Conservation (phyloP, 768 basidiomycete species). For the Boletus rubescentipes region DNA sequence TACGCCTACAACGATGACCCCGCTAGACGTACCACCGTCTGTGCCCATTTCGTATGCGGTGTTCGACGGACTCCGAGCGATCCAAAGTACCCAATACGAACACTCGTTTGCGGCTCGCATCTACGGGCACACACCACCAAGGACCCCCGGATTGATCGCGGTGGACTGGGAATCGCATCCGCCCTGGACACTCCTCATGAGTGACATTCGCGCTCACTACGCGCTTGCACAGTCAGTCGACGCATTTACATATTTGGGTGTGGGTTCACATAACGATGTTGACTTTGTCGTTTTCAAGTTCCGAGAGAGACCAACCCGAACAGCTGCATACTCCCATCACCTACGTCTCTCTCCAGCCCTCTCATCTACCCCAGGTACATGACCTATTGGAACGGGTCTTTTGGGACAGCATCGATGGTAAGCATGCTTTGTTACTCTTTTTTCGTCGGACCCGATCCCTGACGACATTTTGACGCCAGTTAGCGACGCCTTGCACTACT, state of each 20-base stretch:
- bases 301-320: constrained; percentile 46
- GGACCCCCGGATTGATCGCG: constrained; percentile 42
- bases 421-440: constrained; percentile 6
- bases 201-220: constrained; percentile 68
- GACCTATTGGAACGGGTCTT: constrained; percentile 66
- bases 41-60: constrained; percentile 32
- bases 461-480: constrained; percentile 41
- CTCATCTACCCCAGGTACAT: constrained; percentile 69
- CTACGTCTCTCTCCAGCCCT: constrained; percentile 57
- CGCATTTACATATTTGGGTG: background rate
- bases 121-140: constrained; percentile 38
- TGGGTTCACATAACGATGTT: constrained; percentile 7
- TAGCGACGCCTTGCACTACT: constrained; percentile 64
- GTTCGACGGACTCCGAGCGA: constrained; percentile 52
- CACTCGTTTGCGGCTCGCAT: constrained; percentile 68
- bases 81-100: constrained; percentile 63
- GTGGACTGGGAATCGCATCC: constrained; percentile 72
- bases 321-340: constrained; percentile 54
- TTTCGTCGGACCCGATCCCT: background rate
- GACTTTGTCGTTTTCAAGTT: constrained; percentile 41
- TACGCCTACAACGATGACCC: constrained; percentile 11
- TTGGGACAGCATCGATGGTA: constrained; percentile 79
- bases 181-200: constrained; percentile 77
- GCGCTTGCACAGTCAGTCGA: constrained; percentile 51
- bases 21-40: constrained; percentile 30